A percentile compares a stretch with the other conserved stretches of the same genome.
These are phyloP conservation scores for Leucosporidium yakuticum DNA, from an alignment of 768 basidiomycete species.

Conservation along the genomic window DNA sequence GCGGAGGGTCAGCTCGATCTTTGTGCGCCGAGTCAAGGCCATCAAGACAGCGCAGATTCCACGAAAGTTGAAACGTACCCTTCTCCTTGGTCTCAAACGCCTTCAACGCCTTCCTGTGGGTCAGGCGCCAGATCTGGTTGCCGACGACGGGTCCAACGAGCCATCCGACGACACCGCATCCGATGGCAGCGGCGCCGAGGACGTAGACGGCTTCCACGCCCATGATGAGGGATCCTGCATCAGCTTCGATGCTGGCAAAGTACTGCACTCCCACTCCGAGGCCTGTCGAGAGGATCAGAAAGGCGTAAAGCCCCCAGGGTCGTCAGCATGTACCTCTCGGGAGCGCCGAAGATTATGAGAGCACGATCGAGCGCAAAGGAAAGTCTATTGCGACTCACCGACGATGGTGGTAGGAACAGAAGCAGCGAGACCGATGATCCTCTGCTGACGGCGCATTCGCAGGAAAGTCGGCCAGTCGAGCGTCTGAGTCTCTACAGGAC, in stretches of 20 bases:
- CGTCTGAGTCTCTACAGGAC: not conserved
- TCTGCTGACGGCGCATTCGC: slow-evolving; percentile 20
- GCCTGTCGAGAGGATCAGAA: not conserved
- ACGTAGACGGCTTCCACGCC: slow-evolving; percentile 35
- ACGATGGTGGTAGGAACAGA: slow-evolving; percentile 34
- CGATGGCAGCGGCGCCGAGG: slow-evolving; percentile 2
- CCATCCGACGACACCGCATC: slow-evolving; percentile 35
- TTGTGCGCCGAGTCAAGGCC: too few relatives aligned
- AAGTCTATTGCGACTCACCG: not conserved
- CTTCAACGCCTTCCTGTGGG: slow-evolving; percentile 17
- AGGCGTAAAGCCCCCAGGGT: too few relatives aligned
- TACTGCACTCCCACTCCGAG: slow-evolving; percentile 29
- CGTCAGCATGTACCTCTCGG: too few relatives aligned
- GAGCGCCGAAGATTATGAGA: too few relatives aligned
- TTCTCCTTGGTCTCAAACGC: slow-evolving; percentile 36
- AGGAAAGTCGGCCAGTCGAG: slow-evolving; percentile 36
- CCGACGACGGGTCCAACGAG: slow-evolving; percentile 36
- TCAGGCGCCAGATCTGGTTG: slow-evolving; percentile 23
- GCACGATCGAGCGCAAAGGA: too few relatives aligned
- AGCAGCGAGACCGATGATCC: slow-evolving; percentile 32
- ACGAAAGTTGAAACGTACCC: slow-evolving; percentile 11
- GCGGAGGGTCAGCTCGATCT: not conserved
- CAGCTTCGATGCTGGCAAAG: slow-evolving; percentile 34
- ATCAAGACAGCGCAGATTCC: too few relatives aligned
- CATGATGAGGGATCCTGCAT: slow-evolving; percentile 27